phyloP scores from a whole-genome alignment of 2,329 filamentous ascomycete species.

The Blastomyces silverae region DNA sequence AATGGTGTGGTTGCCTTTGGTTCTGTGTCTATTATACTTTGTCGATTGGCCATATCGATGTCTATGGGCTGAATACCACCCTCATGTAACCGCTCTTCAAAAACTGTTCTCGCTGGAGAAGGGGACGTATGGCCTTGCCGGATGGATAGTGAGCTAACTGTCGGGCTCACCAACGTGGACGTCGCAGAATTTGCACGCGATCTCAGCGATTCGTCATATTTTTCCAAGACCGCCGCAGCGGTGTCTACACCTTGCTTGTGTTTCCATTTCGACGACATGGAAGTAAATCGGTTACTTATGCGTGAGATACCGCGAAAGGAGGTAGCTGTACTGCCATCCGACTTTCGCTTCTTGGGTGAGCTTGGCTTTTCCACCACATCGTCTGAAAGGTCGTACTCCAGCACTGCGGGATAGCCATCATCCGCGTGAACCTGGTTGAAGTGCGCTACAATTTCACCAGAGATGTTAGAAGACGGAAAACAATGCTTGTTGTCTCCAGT shows the following conservation, averaged over 20 bases:
- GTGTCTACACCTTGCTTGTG: conserved; percentile 35
- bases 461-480: conserved; percentile 19
- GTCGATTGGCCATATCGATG: conserved; percentile 48
- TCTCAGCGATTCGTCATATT: conserved; percentile 30
- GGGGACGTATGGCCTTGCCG: conserved; percentile 52
- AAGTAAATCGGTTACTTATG: conserved; percentile 62
- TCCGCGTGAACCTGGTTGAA: conserved; percentile 32
- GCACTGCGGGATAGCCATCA: conserved; percentile 26
- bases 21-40: conserved; percentile 49
- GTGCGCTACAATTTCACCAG: conserved; percentile 28
- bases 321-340: conserved; percentile 35
- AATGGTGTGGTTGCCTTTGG: conserved; percentile 72
- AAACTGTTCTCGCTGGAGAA: conserved; percentile 58
- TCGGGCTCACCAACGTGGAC: conserved; percentile 35
- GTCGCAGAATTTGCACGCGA: conserved; percentile 41
- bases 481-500: conserved; percentile 4
- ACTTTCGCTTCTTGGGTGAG: conserved; percentile 51
- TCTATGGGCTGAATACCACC: conserved; percentile 49
- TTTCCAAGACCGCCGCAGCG: conserved; percentile 28
- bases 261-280: conserved; percentile 52
- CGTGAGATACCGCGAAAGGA: conserved; percentile 54
- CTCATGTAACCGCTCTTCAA: conserved; percentile 48
- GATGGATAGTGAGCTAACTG: conserved; percentile 33
- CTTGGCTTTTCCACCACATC: conserved; percentile 56
- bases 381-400: conserved; percentile 49